A percentile compares a stretch with the other conserved stretches of the same genome.
Evolutionary conservation across 2,329 filamentous ascomycete species (phyloP).

Genomic region (Cadophora sp.): DNA sequence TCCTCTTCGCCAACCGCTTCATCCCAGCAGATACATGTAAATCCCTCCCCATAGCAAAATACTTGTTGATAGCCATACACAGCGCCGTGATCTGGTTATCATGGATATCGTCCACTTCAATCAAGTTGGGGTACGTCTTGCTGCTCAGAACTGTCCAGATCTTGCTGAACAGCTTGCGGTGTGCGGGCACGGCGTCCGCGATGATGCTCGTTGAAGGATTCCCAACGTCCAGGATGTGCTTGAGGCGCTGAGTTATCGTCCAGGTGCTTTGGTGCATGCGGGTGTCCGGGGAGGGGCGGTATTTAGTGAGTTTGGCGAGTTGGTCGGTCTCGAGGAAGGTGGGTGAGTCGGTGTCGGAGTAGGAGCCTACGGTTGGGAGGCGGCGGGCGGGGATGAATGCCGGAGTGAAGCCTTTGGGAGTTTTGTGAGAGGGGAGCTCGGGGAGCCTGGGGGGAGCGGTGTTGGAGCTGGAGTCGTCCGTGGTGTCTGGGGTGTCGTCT

Average conservation of each 20-base stretch:
- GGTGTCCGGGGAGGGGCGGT: slow-evolving; percentile 6
- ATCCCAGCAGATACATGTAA: background rate
- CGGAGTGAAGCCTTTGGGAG: background rate
- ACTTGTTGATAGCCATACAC: slow-evolving; percentile 30
- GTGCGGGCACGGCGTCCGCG: slow-evolving; percentile 18
- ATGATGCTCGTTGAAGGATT: slow-evolving; percentile 23
- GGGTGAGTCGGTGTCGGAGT: slow-evolving; percentile 25
- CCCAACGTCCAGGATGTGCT: slow-evolving; percentile 19
- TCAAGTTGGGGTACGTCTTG: slow-evolving; percentile 28
- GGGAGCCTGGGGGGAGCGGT: background rate
- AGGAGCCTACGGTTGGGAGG: slow-evolving; percentile 27
- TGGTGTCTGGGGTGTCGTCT: background rate
- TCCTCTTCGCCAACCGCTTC: background rate
- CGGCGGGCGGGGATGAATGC: slow-evolving; percentile 27
- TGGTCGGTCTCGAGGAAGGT: slow-evolving; percentile 23
- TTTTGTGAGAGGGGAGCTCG: background rate
- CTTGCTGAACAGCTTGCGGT: slow-evolving; percentile 20
- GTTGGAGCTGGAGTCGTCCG: background rate
- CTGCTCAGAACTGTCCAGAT: slow-evolving; percentile 22
- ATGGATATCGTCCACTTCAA: slow-evolving; percentile 30
- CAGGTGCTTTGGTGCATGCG: slow-evolving; percentile 23
- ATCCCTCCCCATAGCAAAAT: slow-evolving; percentile 12
- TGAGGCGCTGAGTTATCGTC: slow-evolving; percentile 28
- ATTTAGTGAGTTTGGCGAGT: slow-evolving; percentile 18
- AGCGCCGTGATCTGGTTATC: slow-evolving; percentile 25